Conservation (phyloP, 2,329 filamentous ascomycete species). For the Xylaria sp. region DNA sequence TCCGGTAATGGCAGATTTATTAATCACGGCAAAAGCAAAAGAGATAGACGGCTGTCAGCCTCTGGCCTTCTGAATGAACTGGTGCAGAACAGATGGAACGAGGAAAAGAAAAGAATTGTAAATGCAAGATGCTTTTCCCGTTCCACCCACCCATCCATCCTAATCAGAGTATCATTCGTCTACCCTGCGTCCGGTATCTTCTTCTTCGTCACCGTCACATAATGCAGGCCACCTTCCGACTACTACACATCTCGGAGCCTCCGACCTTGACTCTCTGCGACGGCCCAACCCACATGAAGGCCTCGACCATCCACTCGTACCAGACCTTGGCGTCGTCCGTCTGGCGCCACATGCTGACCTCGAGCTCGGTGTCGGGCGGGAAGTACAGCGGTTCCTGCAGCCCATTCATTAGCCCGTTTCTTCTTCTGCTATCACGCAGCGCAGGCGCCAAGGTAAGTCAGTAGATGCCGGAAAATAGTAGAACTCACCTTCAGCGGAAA, state of each 20-base stretch:
- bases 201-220: slow-evolving; percentile 51
- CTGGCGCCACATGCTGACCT: slow-evolving; percentile 93
- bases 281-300: slow-evolving; percentile 68
- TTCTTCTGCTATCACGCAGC: neutral
- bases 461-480: neutral
- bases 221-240: slow-evolving; percentile 69
- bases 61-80: slow-evolving; percentile 2
- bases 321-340: slow-evolving; percentile 95
- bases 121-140: slow-evolving; percentile 24
- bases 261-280: slow-evolving; percentile 66
- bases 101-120: slow-evolving; percentile 3
- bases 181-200: neutral
- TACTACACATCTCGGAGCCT: slow-evolving; percentile 68
- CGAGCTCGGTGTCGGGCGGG: slow-evolving; percentile 80
- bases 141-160: neutral
- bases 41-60: neutral
- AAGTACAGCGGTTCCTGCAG: slow-evolving; percentile 78
- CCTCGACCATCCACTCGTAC: slow-evolving; percentile 98
- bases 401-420: slow-evolving; percentile 3
- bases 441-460: slow-evolving; percentile 2
- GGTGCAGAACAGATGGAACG: neutral
- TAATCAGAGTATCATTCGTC: neutral
- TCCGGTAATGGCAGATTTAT: slow-evolving; percentile 11
- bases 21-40: slow-evolving; percentile 10
- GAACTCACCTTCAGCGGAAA: slow-evolving; percentile 85